Evolutionary conservation across 352 stramenopile genomes (phyloP), one percentile per base, ranked within the genome.

Genomic region (Pythium phragmiticola): DNA sequence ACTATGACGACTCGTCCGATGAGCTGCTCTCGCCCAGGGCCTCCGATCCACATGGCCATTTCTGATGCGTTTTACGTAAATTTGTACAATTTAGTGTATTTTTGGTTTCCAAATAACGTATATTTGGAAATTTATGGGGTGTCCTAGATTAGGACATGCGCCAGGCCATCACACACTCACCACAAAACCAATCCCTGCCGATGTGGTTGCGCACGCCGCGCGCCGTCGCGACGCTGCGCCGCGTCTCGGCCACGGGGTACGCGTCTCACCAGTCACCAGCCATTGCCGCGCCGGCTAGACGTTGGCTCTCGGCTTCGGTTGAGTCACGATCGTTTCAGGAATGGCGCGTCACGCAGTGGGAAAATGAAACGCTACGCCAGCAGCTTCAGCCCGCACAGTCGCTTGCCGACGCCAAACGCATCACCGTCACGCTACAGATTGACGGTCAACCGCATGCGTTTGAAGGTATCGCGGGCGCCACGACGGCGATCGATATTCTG

Each of bases 401-500:
- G 16, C 49, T 5, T 2, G 56, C 70, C 19, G 43, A 59, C 13
- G 65, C 51, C 12, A 48, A 75, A 41, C 74, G 74, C 3, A 75
- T 90, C 52, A 74, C 84, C 2, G 55, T 92, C 57, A 60, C 68
- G 2, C 72, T 90, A 57, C 33, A 59, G 37, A 66, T 84, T 34
- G 53, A 63, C 11, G 41, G 30, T 3, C 26, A 64, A 12, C 54
- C 42, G 19, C 78, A 84, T 55, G 54, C 58, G n/a, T 89, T 92
- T 50, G 60, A 66, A 5, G 83, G 73, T 30, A 49, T 79, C 3
- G 66, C 69, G 8, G 78, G 78, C 13, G 73, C 70, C 11, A 77
- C 74, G 3, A 88, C 81, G 26, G 53, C 77, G 21, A 75, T 92
- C 23, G 83, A 92, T 34, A 70, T 90, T 17, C 72, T 92, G 13